These are phyloP conservation scores for Zygoascus tannicola DNA, from an alignment of 805 yeast genomes.

Conservation along the genomic window DNA sequence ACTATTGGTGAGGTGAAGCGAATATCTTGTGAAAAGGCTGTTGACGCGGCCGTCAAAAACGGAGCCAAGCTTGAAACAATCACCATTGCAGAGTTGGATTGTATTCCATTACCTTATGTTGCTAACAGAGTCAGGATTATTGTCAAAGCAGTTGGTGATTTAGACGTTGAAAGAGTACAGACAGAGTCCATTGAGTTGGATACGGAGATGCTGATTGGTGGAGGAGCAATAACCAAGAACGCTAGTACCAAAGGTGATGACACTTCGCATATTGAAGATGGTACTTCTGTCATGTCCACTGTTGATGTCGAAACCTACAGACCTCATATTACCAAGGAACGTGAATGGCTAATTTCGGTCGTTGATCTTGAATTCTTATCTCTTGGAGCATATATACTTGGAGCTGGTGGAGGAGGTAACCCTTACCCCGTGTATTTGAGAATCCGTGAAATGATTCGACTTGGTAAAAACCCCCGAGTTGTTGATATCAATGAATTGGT, in stretches of 20 bases:
- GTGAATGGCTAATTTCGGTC: conserved; percentile 34
- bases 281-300: neutral
- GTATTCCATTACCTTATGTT: conserved; percentile 29
- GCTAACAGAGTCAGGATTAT: conserved; percentile 15
- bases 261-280: neutral
- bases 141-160: conserved; percentile 33
- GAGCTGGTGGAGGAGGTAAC: conserved; percentile 46
- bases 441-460: conserved; percentile 25
- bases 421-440: conserved; percentile 37
- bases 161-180: conserved; percentile 22
- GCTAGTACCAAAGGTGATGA: neutral
- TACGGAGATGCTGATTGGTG: neutral
- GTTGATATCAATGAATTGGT: conserved; percentile 29
- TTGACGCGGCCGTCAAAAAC: conserved; percentile 17
- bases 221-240: neutral
- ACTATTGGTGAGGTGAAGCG: conserved; percentile 18
- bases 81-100: conserved; percentile 23
- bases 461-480: conserved; percentile 30
- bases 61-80: conserved; percentile 25
- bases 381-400: conserved; percentile 39
- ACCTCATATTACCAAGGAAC: conserved; percentile 24
- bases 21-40: conserved; percentile 17
- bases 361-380: conserved; percentile 34
- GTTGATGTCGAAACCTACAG: conserved; percentile 5
- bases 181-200: neutral